Conservation (phyloP, 2,329 filamentous ascomycete species). For the Colletotrichum nymphaeae region DNA sequence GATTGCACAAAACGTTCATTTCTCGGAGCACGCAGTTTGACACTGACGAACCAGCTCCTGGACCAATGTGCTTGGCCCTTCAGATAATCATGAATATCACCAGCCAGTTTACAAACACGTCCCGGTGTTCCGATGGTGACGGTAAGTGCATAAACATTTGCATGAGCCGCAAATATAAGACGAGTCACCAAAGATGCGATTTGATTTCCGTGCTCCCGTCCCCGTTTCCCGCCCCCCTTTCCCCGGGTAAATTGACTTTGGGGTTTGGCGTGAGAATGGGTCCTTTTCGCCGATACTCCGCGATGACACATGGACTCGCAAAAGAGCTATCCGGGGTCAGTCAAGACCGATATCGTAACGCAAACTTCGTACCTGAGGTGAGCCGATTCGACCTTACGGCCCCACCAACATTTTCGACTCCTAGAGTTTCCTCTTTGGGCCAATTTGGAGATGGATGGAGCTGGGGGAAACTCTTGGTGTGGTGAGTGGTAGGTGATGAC, state of each 20-base stretch:
- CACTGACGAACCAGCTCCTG: not conserved
- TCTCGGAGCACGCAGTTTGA: not conserved
- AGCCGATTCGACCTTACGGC: no score
- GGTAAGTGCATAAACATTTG: not conserved
- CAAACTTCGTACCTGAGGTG: no score
- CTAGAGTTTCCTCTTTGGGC: constrained; percentile 15
- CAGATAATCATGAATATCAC: not conserved
- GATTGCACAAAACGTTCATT: not conserved
- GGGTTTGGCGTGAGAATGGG: not conserved
- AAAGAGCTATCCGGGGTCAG: no score
- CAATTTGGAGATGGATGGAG: not conserved
- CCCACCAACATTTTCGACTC: constrained; percentile 2
- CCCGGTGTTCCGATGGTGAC: not conserved
- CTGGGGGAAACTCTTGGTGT: not conserved
- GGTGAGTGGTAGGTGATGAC: not conserved
- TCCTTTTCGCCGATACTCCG: not conserved
- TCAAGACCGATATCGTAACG: no score
- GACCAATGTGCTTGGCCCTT: no score
- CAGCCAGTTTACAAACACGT: not conserved
- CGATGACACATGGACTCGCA: not conserved
- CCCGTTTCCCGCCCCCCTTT: not conserved
- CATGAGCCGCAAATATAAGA: not conserved
- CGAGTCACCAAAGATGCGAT: not conserved
- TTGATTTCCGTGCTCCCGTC: not conserved
- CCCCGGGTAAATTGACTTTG: not conserved